Evolutionary conservation across 2,329 filamentous ascomycete genomes (phyloP), one percentile per base, ranked within the genome.

Genomic region (Tolypocladium amazonense): DNA sequence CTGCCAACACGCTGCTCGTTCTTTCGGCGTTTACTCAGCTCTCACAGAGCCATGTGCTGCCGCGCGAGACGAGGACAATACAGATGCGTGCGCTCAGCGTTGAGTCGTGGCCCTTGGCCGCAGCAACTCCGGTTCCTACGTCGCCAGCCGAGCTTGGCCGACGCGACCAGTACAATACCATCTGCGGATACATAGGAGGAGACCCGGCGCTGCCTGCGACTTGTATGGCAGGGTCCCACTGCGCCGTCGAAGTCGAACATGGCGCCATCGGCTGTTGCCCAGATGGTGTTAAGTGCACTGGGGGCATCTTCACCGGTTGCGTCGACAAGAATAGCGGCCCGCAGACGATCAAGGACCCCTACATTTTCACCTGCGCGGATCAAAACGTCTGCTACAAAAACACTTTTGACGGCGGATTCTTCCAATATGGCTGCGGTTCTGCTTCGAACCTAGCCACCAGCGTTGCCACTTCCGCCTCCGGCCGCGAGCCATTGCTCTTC

Each of bases 111-210:
- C 76, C 77, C 38, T 45, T 59, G 27, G 60, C 64, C 50, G 52
- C 50, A 39, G 58, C 77, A 1, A 80, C 80, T 14, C 72, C 74
- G 3, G 69, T 73, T 20, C 77, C 78, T 14, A 61, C 68, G 5
- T 66, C 71, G 56, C 71, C 71, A 50, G 68, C 66, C 47, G 70
- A 73, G 45, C 70, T 78, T 7, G 66, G 27, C 11, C 43, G 68
- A 30, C 75, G 74, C 54, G 75, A 77, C 45, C 75, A 79, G 61
- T 67, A 72, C 58, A 82, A 83, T 69, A 85, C 82, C 20, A 68
- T 86, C 59, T 85, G 83, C 65, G 83, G 83, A 50, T 86, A 78
- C 69, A 75, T 86, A 65, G 79, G 77, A 62, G 82, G 81, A 27
- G 69, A 84, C 63, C 69, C 77, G 1, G 70, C 71, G 30, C 70